Percentiles rank a stretch among this genome's conserved stretches.
Evolutionary conservation across 106 monocot genomes (phyloP).

Genomic region (Dendrobium catenatum): DNA sequence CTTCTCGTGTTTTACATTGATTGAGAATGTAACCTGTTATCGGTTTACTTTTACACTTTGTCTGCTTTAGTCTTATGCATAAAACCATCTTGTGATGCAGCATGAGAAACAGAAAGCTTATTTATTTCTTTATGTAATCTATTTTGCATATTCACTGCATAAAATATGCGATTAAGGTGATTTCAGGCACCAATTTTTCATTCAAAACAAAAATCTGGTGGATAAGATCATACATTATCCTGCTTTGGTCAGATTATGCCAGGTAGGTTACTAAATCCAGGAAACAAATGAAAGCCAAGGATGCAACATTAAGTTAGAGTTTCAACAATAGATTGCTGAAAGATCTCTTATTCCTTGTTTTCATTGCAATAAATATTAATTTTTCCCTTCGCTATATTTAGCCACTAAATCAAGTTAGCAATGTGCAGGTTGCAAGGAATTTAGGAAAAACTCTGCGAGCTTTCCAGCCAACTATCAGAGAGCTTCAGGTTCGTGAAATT

Average conservation of each 20-base stretch:
- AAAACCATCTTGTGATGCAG: neutral
- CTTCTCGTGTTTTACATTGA: too few species aligned
- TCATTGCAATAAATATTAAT: neutral
- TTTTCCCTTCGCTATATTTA: neutral
- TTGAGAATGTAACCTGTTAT: too few species aligned
- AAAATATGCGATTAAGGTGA: neutral
- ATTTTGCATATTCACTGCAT: neutral
- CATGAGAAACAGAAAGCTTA: neutral
- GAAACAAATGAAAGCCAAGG: neutral
- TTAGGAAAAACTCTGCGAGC: slow-evolving; percentile 90
- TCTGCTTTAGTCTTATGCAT: neutral
- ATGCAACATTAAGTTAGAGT: neutral
- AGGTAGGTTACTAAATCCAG: neutral
- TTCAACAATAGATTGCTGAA: neutral
- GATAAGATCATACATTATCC: neutral
- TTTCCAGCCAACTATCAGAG: slow-evolving; percentile 95
- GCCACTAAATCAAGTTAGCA: neutral
- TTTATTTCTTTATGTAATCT: neutral
- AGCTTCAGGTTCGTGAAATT: slow-evolving; percentile 68
- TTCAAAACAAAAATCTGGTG: neutral
- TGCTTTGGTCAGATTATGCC: neutral
- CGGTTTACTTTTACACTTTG: too few species aligned
- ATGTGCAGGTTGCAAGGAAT: slow-evolving; percentile 76
- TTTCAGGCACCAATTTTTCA: neutral
- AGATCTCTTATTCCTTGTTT: neutral